Conservation (phyloP, 371 early-diverging fungal species). For the Mortierella sp. region DNA sequence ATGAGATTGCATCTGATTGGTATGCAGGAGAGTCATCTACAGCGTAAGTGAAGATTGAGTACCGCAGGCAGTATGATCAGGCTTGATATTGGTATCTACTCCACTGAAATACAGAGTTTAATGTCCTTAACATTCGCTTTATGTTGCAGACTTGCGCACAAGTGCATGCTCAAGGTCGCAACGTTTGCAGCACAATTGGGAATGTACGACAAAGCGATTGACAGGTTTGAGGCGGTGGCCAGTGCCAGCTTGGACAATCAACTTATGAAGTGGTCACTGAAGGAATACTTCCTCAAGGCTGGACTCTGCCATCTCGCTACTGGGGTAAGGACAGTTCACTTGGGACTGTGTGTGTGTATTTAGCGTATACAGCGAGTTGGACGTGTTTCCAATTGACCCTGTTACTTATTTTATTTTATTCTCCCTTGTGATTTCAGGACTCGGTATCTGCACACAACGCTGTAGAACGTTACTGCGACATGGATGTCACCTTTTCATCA, state of each 20-base stretch:
- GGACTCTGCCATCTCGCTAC: constrained; percentile 88
- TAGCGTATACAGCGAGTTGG: not conserved
- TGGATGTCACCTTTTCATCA: constrained; percentile 88
- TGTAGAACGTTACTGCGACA: constrained; percentile 81
- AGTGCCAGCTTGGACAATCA: constrained; percentile 86
- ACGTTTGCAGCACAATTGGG: constrained; percentile 92
- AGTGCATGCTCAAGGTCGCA: constrained; percentile 92
- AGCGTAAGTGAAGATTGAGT: constrained; percentile 69
- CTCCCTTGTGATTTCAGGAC: constrained; percentile 65
- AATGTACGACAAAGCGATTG: constrained; percentile 88
- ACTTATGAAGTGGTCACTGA: constrained; percentile 93
- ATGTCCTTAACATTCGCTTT: no score
- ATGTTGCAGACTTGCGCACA: constrained; percentile 81
- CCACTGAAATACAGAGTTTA: not conserved
- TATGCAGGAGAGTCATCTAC: constrained; percentile 90
- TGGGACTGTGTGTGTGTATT: not conserved
- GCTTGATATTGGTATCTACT: no score
- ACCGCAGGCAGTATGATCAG: not conserved
- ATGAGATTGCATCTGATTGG: constrained; percentile 93
- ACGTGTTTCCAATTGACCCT: not conserved
- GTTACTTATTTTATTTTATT: not conserved
- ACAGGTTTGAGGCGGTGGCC: constrained; percentile 89
- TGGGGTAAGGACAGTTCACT: constrained; percentile 59
- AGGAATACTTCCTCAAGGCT: constrained; percentile 95
- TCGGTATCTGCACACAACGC: constrained; percentile 77